These are phyloP conservation scores for Trichoderma sp. DNA, from an alignment of 2,329 filamentous ascomycete genomes.

Conservation along the genomic window DNA sequence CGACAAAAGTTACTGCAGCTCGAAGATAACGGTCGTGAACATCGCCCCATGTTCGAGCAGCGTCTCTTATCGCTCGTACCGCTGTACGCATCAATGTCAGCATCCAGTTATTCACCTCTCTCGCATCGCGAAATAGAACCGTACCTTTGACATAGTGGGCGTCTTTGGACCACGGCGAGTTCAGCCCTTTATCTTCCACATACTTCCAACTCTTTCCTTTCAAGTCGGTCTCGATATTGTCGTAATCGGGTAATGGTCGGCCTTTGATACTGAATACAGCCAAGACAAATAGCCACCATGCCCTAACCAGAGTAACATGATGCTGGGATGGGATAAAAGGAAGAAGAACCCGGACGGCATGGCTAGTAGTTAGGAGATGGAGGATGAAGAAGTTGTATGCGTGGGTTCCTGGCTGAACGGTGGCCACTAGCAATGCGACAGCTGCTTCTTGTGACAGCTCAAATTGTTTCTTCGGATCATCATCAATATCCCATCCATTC, in stretches of 20 bases:
- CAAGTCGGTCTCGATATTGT: slow-evolving; percentile 61
- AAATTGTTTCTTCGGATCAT: slow-evolving; percentile 73
- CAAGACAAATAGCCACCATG: slow-evolving; percentile 88
- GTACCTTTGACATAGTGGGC: slow-evolving; percentile 83
- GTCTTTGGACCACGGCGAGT: slow-evolving; percentile 68
- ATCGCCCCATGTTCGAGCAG: slow-evolving; percentile 73
- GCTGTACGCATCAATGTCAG: slow-evolving; percentile 45
- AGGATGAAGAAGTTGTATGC: slow-evolving; percentile 82
- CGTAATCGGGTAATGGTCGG: slow-evolving; percentile 70
- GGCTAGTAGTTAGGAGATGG: slow-evolving; percentile 80
- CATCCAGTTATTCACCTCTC: background rate
- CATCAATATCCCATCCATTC: slow-evolving; percentile 77
- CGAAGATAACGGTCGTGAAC: slow-evolving; percentile 65
- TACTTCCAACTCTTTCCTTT: slow-evolving; percentile 73
- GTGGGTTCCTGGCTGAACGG: slow-evolving; percentile 57
- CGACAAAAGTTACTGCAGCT: slow-evolving; percentile 70
- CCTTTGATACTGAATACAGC: slow-evolving; percentile 75
- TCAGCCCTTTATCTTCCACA: slow-evolving; percentile 70
- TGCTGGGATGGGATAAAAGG: slow-evolving; percentile 72
- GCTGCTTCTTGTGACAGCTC: slow-evolving; percentile 67
- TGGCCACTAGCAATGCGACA: slow-evolving; percentile 62
- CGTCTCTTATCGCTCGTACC: slow-evolving; percentile 73
- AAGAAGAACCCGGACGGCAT: slow-evolving; percentile 84
- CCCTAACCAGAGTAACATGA: slow-evolving; percentile 72
- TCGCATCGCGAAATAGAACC: slow-evolving; percentile 27